Conservation (phyloP, 2,329 filamentous ascomycete species). For the Sclerotinia sclerotiorum region DNA sequence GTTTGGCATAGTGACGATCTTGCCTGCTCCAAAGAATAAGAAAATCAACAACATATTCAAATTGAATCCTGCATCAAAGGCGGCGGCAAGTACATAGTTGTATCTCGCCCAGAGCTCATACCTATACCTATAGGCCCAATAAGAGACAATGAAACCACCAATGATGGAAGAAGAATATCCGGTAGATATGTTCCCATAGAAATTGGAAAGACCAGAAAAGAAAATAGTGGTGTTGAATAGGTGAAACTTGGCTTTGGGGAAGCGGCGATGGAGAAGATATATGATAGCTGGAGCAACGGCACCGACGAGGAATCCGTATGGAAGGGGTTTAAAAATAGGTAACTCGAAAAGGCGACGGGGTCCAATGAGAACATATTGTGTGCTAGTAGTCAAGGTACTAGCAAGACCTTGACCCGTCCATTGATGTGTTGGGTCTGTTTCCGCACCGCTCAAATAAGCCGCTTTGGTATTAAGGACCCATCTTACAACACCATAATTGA, state of each 20-base stretch:
- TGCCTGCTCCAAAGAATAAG: constrained; percentile 57
- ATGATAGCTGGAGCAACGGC: constrained; percentile 48
- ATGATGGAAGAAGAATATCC: constrained; percentile 58
- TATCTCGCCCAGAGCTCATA: constrained; percentile 60
- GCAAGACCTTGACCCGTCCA: constrained; percentile 60
- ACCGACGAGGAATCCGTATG: constrained; percentile 55
- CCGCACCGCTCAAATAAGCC: constrained; percentile 52
- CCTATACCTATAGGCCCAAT: constrained; percentile 54
- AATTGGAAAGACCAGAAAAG: constrained; percentile 54
- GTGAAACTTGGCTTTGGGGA: constrained; percentile 52
- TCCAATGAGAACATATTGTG: constrained; percentile 60
- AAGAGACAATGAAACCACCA: constrained; percentile 62
- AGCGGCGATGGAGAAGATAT: constrained; percentile 52
- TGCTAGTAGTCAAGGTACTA: constrained; percentile 53
- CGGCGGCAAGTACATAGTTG: constrained; percentile 61
- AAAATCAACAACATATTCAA: constrained; percentile 62
- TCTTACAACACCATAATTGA: constrained; percentile 60
- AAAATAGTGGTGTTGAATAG: constrained; percentile 64
- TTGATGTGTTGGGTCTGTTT: constrained; percentile 56
- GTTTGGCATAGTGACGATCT: constrained; percentile 58
- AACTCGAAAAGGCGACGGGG: constrained; percentile 51
- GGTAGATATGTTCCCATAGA: constrained; percentile 62
- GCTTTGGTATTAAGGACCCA: constrained; percentile 59
- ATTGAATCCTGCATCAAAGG: constrained; percentile 63
- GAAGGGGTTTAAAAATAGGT: constrained; percentile 49